Evolutionary conservation across 169 alveolate genomes (phyloP), one percentile per base, ranked within the genome.

Genomic region (Eimeria sp.): DNA sequence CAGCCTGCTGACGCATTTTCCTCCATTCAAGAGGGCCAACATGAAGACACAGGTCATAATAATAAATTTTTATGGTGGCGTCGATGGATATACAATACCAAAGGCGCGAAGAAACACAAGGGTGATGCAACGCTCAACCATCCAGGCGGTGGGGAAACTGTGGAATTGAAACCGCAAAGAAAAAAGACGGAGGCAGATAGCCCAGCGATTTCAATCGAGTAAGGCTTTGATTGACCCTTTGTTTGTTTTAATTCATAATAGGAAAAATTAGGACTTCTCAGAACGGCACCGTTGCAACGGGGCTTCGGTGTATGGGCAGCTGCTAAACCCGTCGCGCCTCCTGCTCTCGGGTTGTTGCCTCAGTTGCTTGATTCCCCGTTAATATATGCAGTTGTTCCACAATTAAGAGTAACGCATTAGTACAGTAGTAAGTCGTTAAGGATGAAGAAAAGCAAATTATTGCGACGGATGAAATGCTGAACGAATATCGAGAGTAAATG

Each of bases 171-270:
- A 49, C 68, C 46, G 49, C 88, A 76, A 43, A 18, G 66, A 13
- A 43, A 64, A 6, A n/a, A n/a, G 10, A 78, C 46, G 46, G 88
- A 78, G 13, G 40, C 88, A 3, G 88, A 78, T 4, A 78, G 68
- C 66, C 25, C 66, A n/a, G 49, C 66, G 6, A 78, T 78, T 27
- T 78, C 88, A 8, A n/a, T 78, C 13, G 88, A 78, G 88, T 78
- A 23, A 27, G 88, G 23, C 33, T 16, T 46, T 23, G 3, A 0
- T 49, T 40, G 1, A 16, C 9, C n/a, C 11, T 25, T 18, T 27
- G 10, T 23, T 13, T 1, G 3, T 11, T 52, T 46, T 25, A 8
- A 27, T 16, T 46, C 49, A 49, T 1, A 49, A 49, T 49, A 2
- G 68, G 66, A n/a, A 49, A 14, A 1, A 11, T 14, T 37, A 72